phyloP scores from a whole-genome alignment of 768 basidiomycete genomes.

The Pluteus cervinus region DNA sequence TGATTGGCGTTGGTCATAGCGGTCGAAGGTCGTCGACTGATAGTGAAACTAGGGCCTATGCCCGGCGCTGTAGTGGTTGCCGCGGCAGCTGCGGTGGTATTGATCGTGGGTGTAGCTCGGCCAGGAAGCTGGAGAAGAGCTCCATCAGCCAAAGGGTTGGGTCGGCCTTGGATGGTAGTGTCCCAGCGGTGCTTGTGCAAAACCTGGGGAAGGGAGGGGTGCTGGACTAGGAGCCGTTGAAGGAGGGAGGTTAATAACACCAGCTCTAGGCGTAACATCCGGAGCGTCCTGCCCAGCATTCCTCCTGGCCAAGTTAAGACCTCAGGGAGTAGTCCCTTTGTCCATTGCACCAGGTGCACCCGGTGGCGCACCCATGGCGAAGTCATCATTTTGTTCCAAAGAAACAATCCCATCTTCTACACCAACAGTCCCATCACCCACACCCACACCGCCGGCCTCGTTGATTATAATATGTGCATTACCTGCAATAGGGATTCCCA shows the following conservation, averaged over 20 bases:
- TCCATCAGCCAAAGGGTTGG: slow-evolving; percentile 3
- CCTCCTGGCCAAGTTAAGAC: too few relatives aligned
- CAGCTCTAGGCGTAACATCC: slow-evolving; percentile 62
- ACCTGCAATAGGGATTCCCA: too few relatives aligned
- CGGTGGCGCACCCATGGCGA: slow-evolving; percentile 86
- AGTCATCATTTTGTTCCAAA: slow-evolving; percentile 79
- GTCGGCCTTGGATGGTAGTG: slow-evolving; percentile 18
- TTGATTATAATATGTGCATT: too few relatives aligned
- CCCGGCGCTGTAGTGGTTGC: too few relatives aligned
- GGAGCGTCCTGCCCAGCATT: too few relatives aligned
- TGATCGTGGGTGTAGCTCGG: not conserved
- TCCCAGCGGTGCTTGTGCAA: slow-evolving; percentile 19
- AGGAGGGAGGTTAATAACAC: slow-evolving; percentile 51
- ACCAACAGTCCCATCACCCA: slow-evolving; percentile 34
- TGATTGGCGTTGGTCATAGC: too few relatives aligned
- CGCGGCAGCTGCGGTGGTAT: slow-evolving; percentile 3
- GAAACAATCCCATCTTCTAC: slow-evolving; percentile 76
- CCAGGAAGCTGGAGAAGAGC: not conserved
- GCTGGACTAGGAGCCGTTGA: not conserved
- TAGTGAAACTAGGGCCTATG: too few relatives aligned
- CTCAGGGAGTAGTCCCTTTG: slow-evolving; percentile 20
- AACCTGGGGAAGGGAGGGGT: too few relatives aligned
- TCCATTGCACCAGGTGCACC: slow-evolving; percentile 78
- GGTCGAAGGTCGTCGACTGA: too few relatives aligned
- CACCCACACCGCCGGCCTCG: slow-evolving; percentile 3